Evolutionary conservation across 2,329 filamentous ascomycete species (phyloP).

Genomic region (Venturia nashicola): DNA sequence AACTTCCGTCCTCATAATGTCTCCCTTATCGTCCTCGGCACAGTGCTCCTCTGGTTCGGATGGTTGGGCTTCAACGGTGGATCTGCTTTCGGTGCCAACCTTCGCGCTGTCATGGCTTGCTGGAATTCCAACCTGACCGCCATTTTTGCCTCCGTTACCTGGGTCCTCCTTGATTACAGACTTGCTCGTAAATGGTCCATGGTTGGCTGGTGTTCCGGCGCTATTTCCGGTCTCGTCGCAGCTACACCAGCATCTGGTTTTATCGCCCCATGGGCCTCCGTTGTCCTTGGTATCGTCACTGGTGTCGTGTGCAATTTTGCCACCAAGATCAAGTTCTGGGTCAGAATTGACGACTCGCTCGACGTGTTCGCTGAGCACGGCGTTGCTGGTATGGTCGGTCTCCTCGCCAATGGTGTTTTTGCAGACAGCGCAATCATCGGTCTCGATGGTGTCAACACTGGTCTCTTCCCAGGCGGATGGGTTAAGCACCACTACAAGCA

Average conservation of each 20-base stretch:
- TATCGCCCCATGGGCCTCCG: conserved; percentile 55
- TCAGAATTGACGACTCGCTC: conserved; percentile 75
- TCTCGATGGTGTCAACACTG: conserved; percentile 64
- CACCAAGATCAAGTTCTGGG: conserved; percentile 69
- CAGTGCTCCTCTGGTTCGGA: conserved; percentile 93
- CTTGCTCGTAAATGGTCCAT: conserved; percentile 91
- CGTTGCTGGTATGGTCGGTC: conserved; percentile 69
- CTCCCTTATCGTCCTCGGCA: conserved; percentile 89
- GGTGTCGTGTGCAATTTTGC: conserved; percentile 69
- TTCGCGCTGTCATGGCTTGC: conserved; percentile 89
- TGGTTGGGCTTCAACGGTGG: conserved; percentile 99
- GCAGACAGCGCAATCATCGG: conserved; percentile 61
- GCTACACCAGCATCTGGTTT: conserved; percentile 77
- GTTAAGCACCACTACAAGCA: conserved; percentile 62
- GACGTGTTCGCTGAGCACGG: conserved; percentile 88
- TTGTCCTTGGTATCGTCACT: conserved; percentile 47
- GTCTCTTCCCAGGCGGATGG: conserved; percentile 52
- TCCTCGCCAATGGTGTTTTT: conserved; percentile 67
- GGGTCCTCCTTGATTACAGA: conserved; percentile 92
- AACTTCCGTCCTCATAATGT: conserved; percentile 99
- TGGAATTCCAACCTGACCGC: conserved; percentile 96
- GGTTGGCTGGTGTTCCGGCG: conserved; percentile 85
- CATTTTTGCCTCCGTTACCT: conserved; percentile 83
- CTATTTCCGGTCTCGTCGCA: conserved; percentile 75
- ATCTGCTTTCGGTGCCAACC: conserved; percentile 84